Conservation (phyloP, 495 filamentous ascomycete species). For the Penicillium cataractarum region DNA sequence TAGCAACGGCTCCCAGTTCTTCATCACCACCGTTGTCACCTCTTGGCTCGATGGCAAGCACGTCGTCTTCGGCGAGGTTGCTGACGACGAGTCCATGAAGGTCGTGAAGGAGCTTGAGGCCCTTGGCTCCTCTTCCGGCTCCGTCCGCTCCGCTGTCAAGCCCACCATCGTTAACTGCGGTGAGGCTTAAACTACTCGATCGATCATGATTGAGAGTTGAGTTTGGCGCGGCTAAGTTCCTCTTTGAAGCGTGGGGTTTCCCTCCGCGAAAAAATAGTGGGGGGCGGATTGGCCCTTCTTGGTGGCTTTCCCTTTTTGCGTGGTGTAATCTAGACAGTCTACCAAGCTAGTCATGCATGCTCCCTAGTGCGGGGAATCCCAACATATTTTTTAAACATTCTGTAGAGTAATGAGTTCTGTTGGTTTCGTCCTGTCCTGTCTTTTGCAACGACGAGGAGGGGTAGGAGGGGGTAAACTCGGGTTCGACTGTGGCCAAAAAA, state of each 20-base stretch:
- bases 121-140: slow-evolving; percentile 63
- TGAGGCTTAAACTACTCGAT: slow-evolving; percentile 47
- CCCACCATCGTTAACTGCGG: slow-evolving; percentile 69
- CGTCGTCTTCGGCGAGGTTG: slow-evolving; percentile 96
- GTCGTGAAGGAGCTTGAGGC: slow-evolving; percentile 77
- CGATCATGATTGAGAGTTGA: slow-evolving; percentile 12
- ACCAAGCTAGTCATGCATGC: slow-evolving; percentile 31
- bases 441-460: not conserved
- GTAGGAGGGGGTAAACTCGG: not conserved
- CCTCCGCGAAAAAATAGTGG: not conserved
- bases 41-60: slow-evolving; percentile 95
- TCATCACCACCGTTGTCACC: slow-evolving; percentile 91
- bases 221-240: slow-evolving; percentile 20
- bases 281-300: slow-evolving; percentile 16
- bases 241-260: slow-evolving; percentile 22
- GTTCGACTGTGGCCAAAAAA: not conserved
- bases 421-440: not conserved
- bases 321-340: slow-evolving; percentile 36
- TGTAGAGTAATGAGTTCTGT: not conserved
- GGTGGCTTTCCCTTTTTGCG: slow-evolving; percentile 23
- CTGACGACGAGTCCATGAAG: slow-evolving; percentile 61
- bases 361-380: slow-evolving; percentile 15
- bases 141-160: slow-evolving; percentile 63
- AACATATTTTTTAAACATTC: not conserved
- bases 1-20: slow-evolving; percentile 98